phyloP scores from a whole-genome alignment of 352 stramenopile species.

The Pythium rhizo-oryzae region DNA sequence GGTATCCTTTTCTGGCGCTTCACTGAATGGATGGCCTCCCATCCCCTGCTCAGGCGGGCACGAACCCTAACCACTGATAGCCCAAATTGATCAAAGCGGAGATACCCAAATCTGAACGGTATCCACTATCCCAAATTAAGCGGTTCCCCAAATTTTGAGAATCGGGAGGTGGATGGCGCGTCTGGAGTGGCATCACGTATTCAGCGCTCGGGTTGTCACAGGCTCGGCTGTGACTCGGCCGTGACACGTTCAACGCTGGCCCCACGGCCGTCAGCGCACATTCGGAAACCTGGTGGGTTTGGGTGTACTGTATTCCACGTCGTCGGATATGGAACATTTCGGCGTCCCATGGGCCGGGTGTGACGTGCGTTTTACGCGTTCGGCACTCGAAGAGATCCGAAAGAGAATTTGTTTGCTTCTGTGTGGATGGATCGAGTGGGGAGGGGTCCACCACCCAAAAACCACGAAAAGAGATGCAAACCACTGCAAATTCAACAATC shows the following conservation, averaged over 20 bases:
- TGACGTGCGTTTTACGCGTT: too few species aligned
- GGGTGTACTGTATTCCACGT: too few species aligned
- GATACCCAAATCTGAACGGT: neutral
- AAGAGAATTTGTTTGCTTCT: too few species aligned
- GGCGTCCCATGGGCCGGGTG: too few species aligned
- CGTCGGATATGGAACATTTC: too few species aligned
- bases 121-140: neutral
- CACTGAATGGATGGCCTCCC: neutral
- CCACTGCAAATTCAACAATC: neutral
- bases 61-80: neutral
- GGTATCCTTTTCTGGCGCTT: constrained; percentile 11
- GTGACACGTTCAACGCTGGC: neutral
- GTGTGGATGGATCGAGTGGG: too few species aligned
- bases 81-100: neutral
- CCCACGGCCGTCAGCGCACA: too few species aligned
- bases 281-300: too few species aligned
- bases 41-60: neutral
- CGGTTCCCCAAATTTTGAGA: neutral
- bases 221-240: neutral
- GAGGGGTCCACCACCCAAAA: too few species aligned
- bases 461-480: too few species aligned
- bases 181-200: constrained; percentile 2
- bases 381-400: too few species aligned
- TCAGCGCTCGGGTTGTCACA: neutral
- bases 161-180: neutral